Evolutionary conservation across 169 alveolate species (phyloP).

Genomic region (Cryptosporidium andersoni): DNA sequence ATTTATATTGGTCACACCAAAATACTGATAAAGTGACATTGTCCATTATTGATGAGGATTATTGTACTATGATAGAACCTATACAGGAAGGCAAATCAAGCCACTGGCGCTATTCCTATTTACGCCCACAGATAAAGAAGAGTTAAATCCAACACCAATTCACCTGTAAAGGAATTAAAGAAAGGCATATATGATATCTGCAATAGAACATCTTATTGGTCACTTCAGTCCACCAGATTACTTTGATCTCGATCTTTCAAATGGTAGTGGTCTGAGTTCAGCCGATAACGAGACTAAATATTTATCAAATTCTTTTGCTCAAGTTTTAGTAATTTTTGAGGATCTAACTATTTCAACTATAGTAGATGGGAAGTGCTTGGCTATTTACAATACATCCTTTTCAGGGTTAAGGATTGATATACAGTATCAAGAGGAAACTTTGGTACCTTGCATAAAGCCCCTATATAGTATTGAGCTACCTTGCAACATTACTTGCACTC

Average conservation of each 20-base stretch:
- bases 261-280: background rate
- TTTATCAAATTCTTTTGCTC: conserved; percentile 6
- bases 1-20: conserved; percentile 1
- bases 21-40: conserved; percentile 18
- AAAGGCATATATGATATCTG: conserved; percentile 6
- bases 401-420: background rate
- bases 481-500: conserved; percentile 8
- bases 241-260: conserved; percentile 5
- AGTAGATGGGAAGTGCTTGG: background rate
- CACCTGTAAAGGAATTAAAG: background rate
- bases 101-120: background rate
- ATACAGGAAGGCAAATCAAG: background rate
- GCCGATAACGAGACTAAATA: background rate
- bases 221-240: conserved; percentile 6
- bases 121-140: background rate
- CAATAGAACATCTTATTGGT: conserved; percentile 44
- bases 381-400: conserved; percentile 13
- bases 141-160: background rate
- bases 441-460: background rate
- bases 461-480: conserved; percentile 28
- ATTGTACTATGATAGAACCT: background rate
- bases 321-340: conserved; percentile 16
- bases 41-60: background rate
- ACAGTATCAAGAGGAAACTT: background rate
- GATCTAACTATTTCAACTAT: conserved; percentile 30